Conservation (phyloP, 1,139 yeast genomes). For the Meyerozyma athensensis region DNA sequence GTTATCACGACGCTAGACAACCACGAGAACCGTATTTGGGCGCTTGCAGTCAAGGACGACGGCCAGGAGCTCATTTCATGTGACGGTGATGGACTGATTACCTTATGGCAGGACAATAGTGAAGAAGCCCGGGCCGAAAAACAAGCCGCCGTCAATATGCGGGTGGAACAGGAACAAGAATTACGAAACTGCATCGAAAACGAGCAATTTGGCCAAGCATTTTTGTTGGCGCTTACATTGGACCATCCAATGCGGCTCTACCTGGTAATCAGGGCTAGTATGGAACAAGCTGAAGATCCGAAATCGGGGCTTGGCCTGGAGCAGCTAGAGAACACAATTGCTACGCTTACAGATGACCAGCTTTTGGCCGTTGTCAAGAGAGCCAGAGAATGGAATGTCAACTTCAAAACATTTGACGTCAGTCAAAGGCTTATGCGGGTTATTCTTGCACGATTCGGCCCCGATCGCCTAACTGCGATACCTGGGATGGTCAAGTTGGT, state of each 20-base stretch:
- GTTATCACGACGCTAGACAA: constrained; percentile 72
- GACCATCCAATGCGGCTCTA: constrained; percentile 84
- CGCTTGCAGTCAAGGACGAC: constrained; percentile 60
- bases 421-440: constrained; percentile 75
- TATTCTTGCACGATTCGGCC: constrained; percentile 49
- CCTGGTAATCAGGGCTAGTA: constrained; percentile 57
- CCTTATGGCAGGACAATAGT: constrained; percentile 85
- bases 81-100: constrained; percentile 91
- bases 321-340: constrained; percentile 63
- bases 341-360: constrained; percentile 54
- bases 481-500: constrained; percentile 64
- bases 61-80: constrained; percentile 76
- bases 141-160: constrained; percentile 47
- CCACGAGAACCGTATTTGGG: constrained; percentile 95
- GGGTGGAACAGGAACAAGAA: constrained; percentile 84
- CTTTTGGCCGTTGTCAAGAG: constrained; percentile 60
- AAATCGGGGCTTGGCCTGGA: constrained; percentile 55
- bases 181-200: constrained; percentile 65
- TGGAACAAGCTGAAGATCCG: constrained; percentile 35
- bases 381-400: constrained; percentile 92
- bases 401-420: constrained; percentile 71
- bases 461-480: constrained; percentile 55
- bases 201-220: constrained; percentile 85
- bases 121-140: constrained; percentile 48
- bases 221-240: constrained; percentile 74